Evolutionary conservation across 345 rosid genomes (phyloP), one percentile per base, ranked within the genome.

Genomic region (Hirschfeldia incana): DNA sequence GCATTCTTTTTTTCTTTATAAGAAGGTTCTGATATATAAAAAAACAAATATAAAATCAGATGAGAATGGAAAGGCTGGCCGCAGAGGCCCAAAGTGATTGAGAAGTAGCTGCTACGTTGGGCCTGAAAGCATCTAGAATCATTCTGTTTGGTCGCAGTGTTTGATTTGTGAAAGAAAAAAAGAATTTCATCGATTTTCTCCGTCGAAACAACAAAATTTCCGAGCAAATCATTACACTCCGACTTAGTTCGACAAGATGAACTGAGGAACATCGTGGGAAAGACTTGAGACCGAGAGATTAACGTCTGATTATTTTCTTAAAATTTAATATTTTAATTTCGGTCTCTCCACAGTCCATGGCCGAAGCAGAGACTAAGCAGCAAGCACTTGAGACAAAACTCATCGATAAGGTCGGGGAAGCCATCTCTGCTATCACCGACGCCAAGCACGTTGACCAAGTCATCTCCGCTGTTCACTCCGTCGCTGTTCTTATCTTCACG

Each of bases 361-460:
- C 80, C 8, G 80, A 74, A 26, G 82, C 49, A 27, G 82, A 27
- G 60, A 63, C 61, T 58, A 59, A 44, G 68, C 42, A 69, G 70
- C 55, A 69, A 8, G 70, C 65, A 15, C 62, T 62, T n/a, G 86
- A 83, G 76, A 81, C 60, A 17, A 62, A 55, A 49, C 46, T 90
- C 58, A 67, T 89, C 4, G 89, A 87, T 28, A 89, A 88, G 80
- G 88, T 87, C 8, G 84, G 87, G 71, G 89, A 88, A 82, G 92
- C 85, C 60, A 83, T 89, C 62, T 75, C 84, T 16, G 76, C 84
- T 4, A 82, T 93, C 27, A 62, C 73, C 78, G 81, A 71, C n/a
- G 96, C 97, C 58, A 90, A 87, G 80, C 86, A 86, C 77, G 94
- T 87, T 6, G 94, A 90, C 83, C 81, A 88, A 17, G 96, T 91